Base-by-base conservation (phyloP, 768 basidiomycete genomes). In the Rhizopogon vesiculosus region DNA sequence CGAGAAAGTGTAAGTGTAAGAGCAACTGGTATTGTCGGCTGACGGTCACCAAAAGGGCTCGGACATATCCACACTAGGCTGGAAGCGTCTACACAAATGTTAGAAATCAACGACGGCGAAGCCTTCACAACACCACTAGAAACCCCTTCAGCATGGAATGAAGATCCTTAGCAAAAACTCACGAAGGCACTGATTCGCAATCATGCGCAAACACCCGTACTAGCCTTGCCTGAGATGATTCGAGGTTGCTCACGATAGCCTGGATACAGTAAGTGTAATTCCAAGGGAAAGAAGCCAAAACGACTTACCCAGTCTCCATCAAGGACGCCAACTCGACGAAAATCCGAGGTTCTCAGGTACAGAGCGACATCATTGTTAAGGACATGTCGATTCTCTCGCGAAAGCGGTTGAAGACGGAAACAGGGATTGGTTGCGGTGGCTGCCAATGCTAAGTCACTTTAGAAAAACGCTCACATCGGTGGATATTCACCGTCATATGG, bases 271-370 rank as follows among this genome's bases (percentile, higher is more conserved):
- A 25, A 56, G 13, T 64, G 45, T 60, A 48, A 33, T 13, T 19
- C 58, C 33, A 45, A 7, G 18, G 40, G 46, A 51, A 35, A 18
- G 18, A 57, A 38, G 8, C 2, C 38, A 41, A 40, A 25, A 39
- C 53, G 45, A 45, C 77, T 44, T 68, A 89, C 91, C 92, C 91
- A 93, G 64, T 92, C 91, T 33, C 86, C 86, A 58, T 81, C 80
- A 49, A 90, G 74, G 6, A 86, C 66, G 13, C 91, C 90, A 42
- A 89, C 71, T 51, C 74, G 79, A 40, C 81, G 78, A 15, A 93
- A 74, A 56, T 88, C 84, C n/a, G 74, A 63, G 2, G 87, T 83
- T 33, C 78, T 77, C 35, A 89, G 61, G 65, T 86, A 89, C 0
- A 91, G 60, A 3, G 85, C 79, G 42, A 70, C 73, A 49, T 86